Evolutionary conservation across 192 early-diverging fungal genomes (phyloP).

Genomic region (Pilaira anomala): DNA sequence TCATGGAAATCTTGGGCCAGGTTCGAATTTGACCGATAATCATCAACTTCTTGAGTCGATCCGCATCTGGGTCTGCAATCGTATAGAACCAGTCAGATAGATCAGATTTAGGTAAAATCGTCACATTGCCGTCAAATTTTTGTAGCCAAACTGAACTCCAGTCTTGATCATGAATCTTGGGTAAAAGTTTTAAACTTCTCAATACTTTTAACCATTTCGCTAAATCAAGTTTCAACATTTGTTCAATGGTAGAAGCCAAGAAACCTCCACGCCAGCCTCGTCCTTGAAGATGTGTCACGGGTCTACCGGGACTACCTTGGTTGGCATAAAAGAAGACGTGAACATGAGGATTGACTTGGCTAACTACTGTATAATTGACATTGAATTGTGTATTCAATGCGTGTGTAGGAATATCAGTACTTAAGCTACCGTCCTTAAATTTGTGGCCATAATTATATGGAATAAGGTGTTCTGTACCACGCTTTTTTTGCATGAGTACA

Average conservation of each 20-base stretch:
- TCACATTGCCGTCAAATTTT: conserved; percentile 87
- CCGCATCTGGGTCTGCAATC: conserved; percentile 59
- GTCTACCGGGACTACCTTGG: conserved; percentile 71
- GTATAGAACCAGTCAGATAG: conserved; percentile 62
- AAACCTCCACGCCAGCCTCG: conserved; percentile 90
- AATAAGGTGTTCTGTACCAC: conserved; percentile 52
- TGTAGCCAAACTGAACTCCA: conserved; percentile 85
- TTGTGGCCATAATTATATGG: conserved; percentile 72
- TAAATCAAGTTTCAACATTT: conserved; percentile 80
- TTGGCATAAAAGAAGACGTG: conserved; percentile 83
- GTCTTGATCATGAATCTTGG: conserved; percentile 71
- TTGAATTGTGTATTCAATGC: conserved; percentile 75
- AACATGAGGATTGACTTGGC: conserved; percentile 89
- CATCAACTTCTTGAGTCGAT: conserved; percentile 56
- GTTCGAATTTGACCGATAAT: conserved; percentile 57
- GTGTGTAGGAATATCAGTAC: conserved; percentile 75
- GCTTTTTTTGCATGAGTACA: conserved; percentile 76
- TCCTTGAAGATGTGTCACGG: conserved; percentile 66
- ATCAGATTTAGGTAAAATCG: conserved; percentile 66
- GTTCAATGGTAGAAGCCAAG: conserved; percentile 71
- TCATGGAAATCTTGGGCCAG: conserved; percentile 78
- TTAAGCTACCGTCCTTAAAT: conserved; percentile 89
- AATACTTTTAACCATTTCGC: conserved; percentile 82
- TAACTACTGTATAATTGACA: conserved; percentile 83
- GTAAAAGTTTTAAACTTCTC: conserved; percentile 76